Conservation (phyloP, 805 yeast genomes). For the Kodamaea neixiangensis region DNA sequence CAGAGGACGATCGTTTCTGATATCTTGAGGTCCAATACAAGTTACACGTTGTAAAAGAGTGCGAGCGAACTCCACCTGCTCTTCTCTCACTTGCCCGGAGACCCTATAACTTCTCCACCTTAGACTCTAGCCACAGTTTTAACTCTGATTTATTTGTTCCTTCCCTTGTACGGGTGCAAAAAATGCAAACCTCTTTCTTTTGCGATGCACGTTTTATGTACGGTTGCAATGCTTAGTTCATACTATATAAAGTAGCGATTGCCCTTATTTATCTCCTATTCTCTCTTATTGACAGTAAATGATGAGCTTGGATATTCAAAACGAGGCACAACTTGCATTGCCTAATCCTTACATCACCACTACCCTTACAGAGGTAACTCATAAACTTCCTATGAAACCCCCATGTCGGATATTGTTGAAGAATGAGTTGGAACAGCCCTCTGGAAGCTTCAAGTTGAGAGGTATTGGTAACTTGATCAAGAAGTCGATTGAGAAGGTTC, state of each 20-base stretch:
- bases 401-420: conserved; percentile 48
- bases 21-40: too few relatives aligned
- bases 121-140: neutral
- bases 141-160: neutral
- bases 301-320: neutral
- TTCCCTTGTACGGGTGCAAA: conserved; percentile 1
- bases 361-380: conserved; percentile 41
- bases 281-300: neutral
- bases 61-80: too few relatives aligned
- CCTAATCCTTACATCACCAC: conserved; percentile 32
- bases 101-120: neutral
- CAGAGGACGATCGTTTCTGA: neutral
- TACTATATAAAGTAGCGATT: neutral
- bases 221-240: neutral
- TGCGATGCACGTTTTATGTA: neutral
- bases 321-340: neutral
- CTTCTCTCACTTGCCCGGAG: neutral
- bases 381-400: conserved; percentile 25
- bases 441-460: conserved; percentile 58
- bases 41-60: too few relatives aligned
- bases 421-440: conserved; percentile 55
- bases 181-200: neutral
- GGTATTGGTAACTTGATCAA: conserved; percentile 53
- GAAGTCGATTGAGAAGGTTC: conserved; percentile 30
- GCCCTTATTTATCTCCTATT: neutral